Evolutionary conservation across 345 rosid species (phyloP).

Genomic region (Viola odorata): DNA sequence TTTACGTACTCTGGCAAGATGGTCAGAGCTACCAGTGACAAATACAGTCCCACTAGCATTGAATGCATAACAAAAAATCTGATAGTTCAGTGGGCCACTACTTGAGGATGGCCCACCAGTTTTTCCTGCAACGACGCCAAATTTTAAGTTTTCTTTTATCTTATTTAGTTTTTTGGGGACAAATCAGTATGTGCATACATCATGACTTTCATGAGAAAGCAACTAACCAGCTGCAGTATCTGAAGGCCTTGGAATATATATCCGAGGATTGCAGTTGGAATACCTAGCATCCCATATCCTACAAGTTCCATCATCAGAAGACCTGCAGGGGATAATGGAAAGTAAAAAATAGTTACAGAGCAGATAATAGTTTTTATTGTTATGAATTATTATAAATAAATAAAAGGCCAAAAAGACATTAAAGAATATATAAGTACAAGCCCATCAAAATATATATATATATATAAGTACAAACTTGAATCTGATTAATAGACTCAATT

Average conservation of each 20-base stretch:
- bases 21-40: conserved; percentile 98
- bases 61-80: conserved; percentile 88
- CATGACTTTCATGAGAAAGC: conserved; percentile 16
- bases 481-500: no score
- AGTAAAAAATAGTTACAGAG: background rate
- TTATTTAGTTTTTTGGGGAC: conserved; percentile 12
- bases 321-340: conserved; percentile 42
- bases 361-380: no score
- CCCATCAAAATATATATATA: no score
- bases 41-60: conserved; percentile 93
- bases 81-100: conserved; percentile 57
- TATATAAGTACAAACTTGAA: no score
- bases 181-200: conserved; percentile 15
- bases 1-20: conserved; percentile 80
- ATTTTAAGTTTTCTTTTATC: background rate
- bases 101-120: conserved; percentile 60
- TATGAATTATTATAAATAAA: no score
- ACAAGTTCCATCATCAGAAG: conserved; percentile 99
- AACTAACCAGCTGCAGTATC: conserved; percentile 60
- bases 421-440: no score
- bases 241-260: conserved; percentile 76
- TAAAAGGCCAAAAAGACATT: no score
- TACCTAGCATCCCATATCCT: conserved; percentile 96
- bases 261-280: conserved; percentile 62
- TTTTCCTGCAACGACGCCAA: conserved; percentile 57